phyloP scores from a whole-genome alignment of 2,329 filamentous ascomycete species.

The Arthrobotrys musiformis region DNA sequence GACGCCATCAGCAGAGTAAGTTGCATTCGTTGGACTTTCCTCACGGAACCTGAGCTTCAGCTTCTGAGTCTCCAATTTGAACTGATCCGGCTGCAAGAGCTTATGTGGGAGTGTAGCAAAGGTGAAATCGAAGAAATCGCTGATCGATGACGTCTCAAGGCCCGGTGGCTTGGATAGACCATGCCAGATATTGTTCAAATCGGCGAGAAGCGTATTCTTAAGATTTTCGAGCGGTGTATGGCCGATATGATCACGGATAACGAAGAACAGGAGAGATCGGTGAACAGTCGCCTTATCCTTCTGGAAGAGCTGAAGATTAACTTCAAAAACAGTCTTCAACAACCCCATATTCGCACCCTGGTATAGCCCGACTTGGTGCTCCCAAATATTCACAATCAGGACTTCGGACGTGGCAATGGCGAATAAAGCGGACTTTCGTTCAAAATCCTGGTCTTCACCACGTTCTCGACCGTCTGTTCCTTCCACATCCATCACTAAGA shows the following conservation, averaged over 20 bases:
- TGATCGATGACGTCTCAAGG: slow-evolving; percentile 86
- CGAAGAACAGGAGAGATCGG: slow-evolving; percentile 94
- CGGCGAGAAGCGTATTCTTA: slow-evolving; percentile 87
- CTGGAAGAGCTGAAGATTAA: slow-evolving; percentile 95
- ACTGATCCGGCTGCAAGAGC: slow-evolving; percentile 92
- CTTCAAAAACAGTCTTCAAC: slow-evolving; percentile 98
- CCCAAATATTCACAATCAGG: slow-evolving; percentile 98
- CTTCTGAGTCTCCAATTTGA: slow-evolving; percentile 80
- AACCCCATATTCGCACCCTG: slow-evolving; percentile 99
- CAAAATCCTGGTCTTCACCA: slow-evolving; percentile 98
- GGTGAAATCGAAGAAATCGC: slow-evolving; percentile 98
- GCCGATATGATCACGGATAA: slow-evolving; percentile 96
- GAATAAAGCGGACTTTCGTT: slow-evolving; percentile 97
- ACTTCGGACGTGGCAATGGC: slow-evolving; percentile 97
- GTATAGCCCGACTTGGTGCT: slow-evolving; percentile 97
- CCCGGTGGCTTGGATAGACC: slow-evolving; percentile 90
- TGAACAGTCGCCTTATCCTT: slow-evolving; percentile 92
- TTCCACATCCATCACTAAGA: slow-evolving; percentile 99
- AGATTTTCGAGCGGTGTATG: slow-evolving; percentile 90
- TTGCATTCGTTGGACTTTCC: slow-evolving; percentile 72
- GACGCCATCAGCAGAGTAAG: slow-evolving; percentile 65
- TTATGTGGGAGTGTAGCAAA: slow-evolving; percentile 97
- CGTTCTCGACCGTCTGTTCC: slow-evolving; percentile 95
- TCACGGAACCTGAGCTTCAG: slow-evolving; percentile 84
- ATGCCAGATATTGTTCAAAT: slow-evolving; percentile 90